A percentile compares a stretch with the other conserved stretches of the same genome.
These are phyloP conservation scores for Straminergon stramineum DNA, from an alignment of 225 moss, liverwort and hornwort genomes.

Conservation along the genomic window DNA sequence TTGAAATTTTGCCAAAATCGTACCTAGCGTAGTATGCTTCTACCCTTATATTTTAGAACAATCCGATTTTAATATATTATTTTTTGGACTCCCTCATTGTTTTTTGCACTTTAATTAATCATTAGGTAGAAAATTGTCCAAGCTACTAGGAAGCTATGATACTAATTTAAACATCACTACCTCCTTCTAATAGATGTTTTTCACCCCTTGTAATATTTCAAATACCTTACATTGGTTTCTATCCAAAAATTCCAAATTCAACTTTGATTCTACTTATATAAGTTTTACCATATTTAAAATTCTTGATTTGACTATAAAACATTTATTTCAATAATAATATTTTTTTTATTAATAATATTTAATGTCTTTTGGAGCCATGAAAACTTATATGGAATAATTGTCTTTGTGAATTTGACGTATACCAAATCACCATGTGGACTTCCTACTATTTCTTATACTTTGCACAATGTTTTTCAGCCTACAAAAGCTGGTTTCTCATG, in stretches of 20 bases:
- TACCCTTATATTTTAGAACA: not conserved
- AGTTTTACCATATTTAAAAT: not conserved
- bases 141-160: not conserved
- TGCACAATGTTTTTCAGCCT: not conserved
- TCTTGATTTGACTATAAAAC: accelerated
- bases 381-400: not conserved
- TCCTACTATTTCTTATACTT: not conserved
- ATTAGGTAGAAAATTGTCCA: not conserved
- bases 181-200: not conserved
- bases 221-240: not conserved
- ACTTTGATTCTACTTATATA: not conserved
- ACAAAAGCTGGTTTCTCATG: accelerated
- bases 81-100: accelerated
- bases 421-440: not conserved
- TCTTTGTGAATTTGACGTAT: not conserved
- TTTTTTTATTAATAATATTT: not conserved
- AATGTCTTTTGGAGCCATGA: accelerated
- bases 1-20: too few species aligned
- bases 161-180: not conserved
- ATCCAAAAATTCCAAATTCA: not conserved
- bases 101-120: not conserved
- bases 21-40: too few species aligned
- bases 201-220: not conserved
- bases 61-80: not conserved
- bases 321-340: not conserved